Percentiles rank a stretch among this genome's conserved stretches.
These are phyloP conservation scores for Calonectria pauciramosa DNA, from an alignment of 2,329 filamentous ascomycete genomes.

Conservation along the genomic window DNA sequence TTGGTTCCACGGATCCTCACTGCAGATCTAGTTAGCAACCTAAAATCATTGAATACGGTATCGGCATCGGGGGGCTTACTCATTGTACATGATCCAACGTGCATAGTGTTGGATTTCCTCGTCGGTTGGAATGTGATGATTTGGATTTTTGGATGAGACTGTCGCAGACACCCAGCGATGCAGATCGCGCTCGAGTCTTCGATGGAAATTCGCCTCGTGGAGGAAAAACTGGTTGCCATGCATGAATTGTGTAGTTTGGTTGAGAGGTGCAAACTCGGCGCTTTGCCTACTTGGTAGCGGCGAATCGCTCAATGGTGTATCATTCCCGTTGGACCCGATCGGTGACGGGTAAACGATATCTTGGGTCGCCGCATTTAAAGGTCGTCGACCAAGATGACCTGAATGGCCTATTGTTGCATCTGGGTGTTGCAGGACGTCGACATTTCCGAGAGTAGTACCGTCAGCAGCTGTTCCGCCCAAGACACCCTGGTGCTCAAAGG, in stretches of 20 bases:
- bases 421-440: background rate
- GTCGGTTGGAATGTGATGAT: conserved; percentile 38
- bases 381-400: background rate
- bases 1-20: conserved; percentile 46
- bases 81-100: conserved; percentile 43
- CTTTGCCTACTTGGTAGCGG: background rate
- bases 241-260: background rate
- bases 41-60: background rate
- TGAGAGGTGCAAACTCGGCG: background rate
- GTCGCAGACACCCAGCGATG: conserved; percentile 42
- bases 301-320: background rate
- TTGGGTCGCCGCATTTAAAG: background rate
- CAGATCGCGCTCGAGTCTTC: conserved; percentile 40
- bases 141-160: conserved; percentile 43
- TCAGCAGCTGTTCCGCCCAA: background rate
- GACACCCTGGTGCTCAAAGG: background rate
- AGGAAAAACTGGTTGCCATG: conserved; percentile 30
- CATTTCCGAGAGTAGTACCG: background rate
- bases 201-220: conserved; percentile 43
- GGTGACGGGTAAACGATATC: background rate
- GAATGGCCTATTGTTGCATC: background rate
- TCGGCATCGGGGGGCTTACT: conserved; percentile 28
- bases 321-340: background rate
- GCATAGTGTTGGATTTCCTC: conserved; percentile 47
- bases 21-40: conserved; percentile 16